Percentiles rank a stretch among this genome's conserved stretches.
These are phyloP conservation scores for Daedalea quercina DNA, from an alignment of 768 basidiomycete species.

Conservation along the genomic window DNA sequence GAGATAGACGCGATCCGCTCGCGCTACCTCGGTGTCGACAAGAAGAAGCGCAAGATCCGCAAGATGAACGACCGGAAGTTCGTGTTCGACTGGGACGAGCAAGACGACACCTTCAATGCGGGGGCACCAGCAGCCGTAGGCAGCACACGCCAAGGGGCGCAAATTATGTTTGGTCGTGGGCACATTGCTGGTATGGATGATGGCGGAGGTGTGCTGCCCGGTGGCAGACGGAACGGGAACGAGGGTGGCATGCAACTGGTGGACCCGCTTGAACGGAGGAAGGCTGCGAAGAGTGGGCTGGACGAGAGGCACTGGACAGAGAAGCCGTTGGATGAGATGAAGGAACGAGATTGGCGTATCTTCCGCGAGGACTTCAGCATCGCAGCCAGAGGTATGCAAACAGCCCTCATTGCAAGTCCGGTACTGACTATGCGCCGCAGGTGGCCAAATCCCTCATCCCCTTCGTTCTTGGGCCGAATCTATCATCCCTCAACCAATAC, in stretches of 20 bases:
- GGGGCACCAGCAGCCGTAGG: slow-evolving; percentile 72
- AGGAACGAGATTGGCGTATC: slow-evolving; percentile 98
- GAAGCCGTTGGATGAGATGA: slow-evolving; percentile 88
- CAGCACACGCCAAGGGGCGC: slow-evolving; percentile 70
- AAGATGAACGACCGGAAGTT: slow-evolving; percentile 97
- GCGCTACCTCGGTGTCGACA: slow-evolving; percentile 90
- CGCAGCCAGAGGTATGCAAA: slow-evolving; percentile 70
- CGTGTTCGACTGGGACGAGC: slow-evolving; percentile 98
- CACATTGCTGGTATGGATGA: slow-evolving; percentile 86
- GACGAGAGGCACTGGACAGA: slow-evolving; percentile 99
- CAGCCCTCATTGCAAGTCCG: not conserved
- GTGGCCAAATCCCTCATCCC: slow-evolving; percentile 91
- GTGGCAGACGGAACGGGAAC: slow-evolving; percentile 24
- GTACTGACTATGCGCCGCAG: slow-evolving; percentile 28
- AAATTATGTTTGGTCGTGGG: slow-evolving; percentile 85
- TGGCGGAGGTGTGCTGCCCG: slow-evolving; percentile 41
- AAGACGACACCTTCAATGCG: slow-evolving; percentile 85
- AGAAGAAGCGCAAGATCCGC: slow-evolving; percentile 89
- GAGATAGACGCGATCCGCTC: slow-evolving; percentile 84
- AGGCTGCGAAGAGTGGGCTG: slow-evolving; percentile 71
- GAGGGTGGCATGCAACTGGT: slow-evolving; percentile 46
- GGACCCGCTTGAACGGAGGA: slow-evolving; percentile 77
- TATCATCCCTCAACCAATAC: slow-evolving; percentile 66
- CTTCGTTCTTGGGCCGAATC: slow-evolving; percentile 91
- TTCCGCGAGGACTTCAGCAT: slow-evolving; percentile 99